Conservation (phyloP, 2,329 filamentous ascomycete genomes). For the Xylaria sp. region DNA sequence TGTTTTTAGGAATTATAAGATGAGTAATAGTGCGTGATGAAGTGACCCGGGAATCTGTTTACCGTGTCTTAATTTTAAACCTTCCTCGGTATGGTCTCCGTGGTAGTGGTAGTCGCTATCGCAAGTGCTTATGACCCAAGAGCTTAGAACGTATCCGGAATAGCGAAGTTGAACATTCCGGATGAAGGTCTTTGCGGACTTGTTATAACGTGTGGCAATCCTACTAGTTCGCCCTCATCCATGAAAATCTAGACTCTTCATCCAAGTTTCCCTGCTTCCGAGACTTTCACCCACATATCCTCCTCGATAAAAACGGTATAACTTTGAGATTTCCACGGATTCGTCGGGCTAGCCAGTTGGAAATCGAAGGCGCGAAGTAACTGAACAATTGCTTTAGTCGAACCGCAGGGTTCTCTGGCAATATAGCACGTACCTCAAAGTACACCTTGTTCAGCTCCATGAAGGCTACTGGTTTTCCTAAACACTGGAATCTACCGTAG, state of each 20-base stretch:
- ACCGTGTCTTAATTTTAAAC: too few species aligned
- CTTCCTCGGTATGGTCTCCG: too few species aligned
- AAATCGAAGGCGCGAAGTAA: conserved; percentile 25
- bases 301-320: conserved; percentile 13
- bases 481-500: conserved; percentile 28
- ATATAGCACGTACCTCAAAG: conserved; percentile 26
- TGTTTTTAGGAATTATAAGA: too few species aligned
- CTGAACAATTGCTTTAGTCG: background rate
- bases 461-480: conserved; percentile 26
- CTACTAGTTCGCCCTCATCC: background rate
- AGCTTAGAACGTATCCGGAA: background rate
- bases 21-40: too few species aligned
- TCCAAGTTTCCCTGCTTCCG: background rate
- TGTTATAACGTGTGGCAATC: background rate
- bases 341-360: conserved; percentile 19
- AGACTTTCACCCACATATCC: conserved; percentile 25
- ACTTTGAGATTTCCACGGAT: conserved; percentile 17
- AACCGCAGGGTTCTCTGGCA: background rate
- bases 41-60: too few species aligned
- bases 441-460: conserved; percentile 29
- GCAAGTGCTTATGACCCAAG: too few species aligned
- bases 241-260: background rate
- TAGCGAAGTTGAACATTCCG: background rate
- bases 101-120: too few species aligned
- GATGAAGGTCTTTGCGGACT: background rate